Base-by-base conservation (phyloP, 768 basidiomycete genomes). In the Amanita muscaria region DNA sequence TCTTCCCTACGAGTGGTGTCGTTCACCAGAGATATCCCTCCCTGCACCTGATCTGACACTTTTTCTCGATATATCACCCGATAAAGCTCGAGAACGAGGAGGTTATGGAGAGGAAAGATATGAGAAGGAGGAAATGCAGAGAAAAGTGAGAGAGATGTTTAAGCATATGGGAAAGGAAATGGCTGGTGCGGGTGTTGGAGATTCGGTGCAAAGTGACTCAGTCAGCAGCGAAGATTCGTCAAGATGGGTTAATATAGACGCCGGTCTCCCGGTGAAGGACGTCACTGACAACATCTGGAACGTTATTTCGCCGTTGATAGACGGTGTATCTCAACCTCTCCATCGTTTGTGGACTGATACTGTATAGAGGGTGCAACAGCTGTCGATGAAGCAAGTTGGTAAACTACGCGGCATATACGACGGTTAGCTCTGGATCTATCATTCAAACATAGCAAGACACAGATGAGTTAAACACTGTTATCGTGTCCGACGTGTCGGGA, bases 91-190 rank as follows among this genome's bases (percentile, higher is more conserved):
- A 31, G 56, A 60, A 34, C 76, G 94, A 11, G 85, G 82, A 1
- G 88, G 86, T 0, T 96, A 85, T 53, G 92, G 92, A 3, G 74
- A 76, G 42, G 92, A 94, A 63, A 71, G 90, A 31, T 94, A 93
- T 51, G 91, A 96, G 67, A 81, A 74, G 53, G 74, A 76, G 49
- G 83, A 83, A 45, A 69, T 89, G 64, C 89, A 92, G 59, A 61
- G 57, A 33, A 66, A 70, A 33, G 89, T 90, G 21, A 62, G 81
- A 24, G 61, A 65, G 19, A 61, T 77, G 1, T 90, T 90, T 55
- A 58, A 64, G 49, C 62, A 64, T 42, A 75, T 88, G 42, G 75
- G 72, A 1, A 58, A 59, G 25, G 81, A 84, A 55, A 70, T n/a
- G n/a, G n/a, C n/a, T n/a, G 43, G 8, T 2, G 12, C 4, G 23